A percentile compares a stretch with the other conserved stretches of the same genome.
These are phyloP conservation scores for Microthlaspi erraticum DNA, from an alignment of 345 rosid species.

Conservation along the genomic window DNA sequence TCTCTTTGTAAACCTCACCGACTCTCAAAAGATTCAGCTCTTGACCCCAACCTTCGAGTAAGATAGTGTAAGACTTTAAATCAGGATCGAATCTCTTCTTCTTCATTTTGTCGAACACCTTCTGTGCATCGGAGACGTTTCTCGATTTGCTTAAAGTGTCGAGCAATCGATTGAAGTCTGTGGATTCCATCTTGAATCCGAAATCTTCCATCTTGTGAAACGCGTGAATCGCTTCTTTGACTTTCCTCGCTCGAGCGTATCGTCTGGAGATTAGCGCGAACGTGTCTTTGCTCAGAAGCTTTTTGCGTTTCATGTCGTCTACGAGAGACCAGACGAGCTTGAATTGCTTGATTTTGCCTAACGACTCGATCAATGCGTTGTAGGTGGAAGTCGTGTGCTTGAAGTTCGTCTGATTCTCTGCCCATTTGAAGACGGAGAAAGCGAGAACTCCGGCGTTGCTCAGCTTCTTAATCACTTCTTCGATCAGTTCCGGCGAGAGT, in stretches of 20 bases:
- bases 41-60: slow-evolving; percentile 88
- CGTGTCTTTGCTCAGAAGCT: slow-evolving; percentile 72
- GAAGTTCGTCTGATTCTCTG: slow-evolving; percentile 73
- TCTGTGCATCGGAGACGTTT: slow-evolving; percentile 69
- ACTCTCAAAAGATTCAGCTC: slow-evolving; percentile 62
- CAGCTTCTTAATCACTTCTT: slow-evolving; percentile 69
- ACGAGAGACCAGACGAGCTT: slow-evolving; percentile 65
- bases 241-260: slow-evolving; percentile 73
- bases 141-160: slow-evolving; percentile 73
- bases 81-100: slow-evolving; percentile 67
- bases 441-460: slow-evolving; percentile 80
- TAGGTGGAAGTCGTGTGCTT: slow-evolving; percentile 62
- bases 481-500: slow-evolving; percentile 55
- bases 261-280: slow-evolving; percentile 73
- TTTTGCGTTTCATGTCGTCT: slow-evolving; percentile 66
- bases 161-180: slow-evolving; percentile 70
- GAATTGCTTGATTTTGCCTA: slow-evolving; percentile 89
- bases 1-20: slow-evolving; percentile 69
- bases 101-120: slow-evolving; percentile 86
- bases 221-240: slow-evolving; percentile 69
- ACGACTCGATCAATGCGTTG: slow-evolving; percentile 73
- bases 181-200: slow-evolving; percentile 61
- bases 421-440: slow-evolving; percentile 73
- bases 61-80: slow-evolving; percentile 72
- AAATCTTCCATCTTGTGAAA: slow-evolving; percentile 76